Evolutionary conservation across 768 basidiomycete genomes (phyloP).

Genomic region (Tylopilus vinaceipallidus): DNA sequence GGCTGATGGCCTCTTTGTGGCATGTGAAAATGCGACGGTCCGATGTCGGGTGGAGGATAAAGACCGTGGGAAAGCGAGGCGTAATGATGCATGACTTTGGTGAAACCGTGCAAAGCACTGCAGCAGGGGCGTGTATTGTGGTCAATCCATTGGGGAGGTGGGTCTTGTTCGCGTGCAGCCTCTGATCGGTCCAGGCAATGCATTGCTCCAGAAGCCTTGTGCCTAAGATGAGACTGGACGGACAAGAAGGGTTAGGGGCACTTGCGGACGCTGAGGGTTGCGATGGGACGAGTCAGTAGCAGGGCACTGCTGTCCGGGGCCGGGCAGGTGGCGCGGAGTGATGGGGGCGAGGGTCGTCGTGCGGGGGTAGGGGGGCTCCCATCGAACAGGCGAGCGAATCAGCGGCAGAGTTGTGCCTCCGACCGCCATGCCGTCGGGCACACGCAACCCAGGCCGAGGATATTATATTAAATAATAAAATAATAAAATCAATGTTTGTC

Average conservation of each 20-base stretch:
- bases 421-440: conserved; percentile 11
- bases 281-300: neutral
- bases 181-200: too few species aligned
- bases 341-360: neutral
- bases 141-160: too few species aligned
- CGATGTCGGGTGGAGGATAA: neutral
- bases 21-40: too few species aligned
- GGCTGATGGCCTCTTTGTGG: too few species aligned
- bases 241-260: neutral
- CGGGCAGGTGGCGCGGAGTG: neutral
- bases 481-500: conserved; percentile 11
- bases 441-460: conserved; percentile 11
- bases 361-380: neutral
- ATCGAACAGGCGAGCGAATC: too few species aligned
- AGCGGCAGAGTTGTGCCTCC: neutral
- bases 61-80: neutral
- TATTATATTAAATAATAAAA: conserved; percentile 9
- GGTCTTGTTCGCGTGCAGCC: too few species aligned
- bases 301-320: neutral
- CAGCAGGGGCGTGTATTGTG: too few species aligned
- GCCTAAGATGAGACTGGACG: too few species aligned
- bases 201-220: too few species aligned
- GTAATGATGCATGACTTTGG: neutral
- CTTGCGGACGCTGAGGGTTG: neutral
- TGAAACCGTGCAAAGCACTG: neutral